Base-by-base conservation (phyloP, 2,329 filamentous ascomycete genomes). In the Leptographium flavum region DNA sequence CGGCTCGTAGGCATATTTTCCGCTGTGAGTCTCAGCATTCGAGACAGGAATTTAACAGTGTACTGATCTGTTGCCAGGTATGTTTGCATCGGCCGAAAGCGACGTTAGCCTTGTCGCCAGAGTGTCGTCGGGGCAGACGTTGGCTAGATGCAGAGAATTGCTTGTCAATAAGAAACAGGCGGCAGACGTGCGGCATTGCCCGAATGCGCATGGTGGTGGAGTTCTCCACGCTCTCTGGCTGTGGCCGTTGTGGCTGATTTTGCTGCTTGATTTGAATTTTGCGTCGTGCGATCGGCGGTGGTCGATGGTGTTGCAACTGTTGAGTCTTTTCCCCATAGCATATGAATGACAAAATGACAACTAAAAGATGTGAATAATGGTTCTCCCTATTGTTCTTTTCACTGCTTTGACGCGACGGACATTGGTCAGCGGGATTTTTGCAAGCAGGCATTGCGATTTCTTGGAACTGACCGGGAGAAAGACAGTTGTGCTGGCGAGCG, bases 51-150 rank as follows among this genome's bases (percentile, higher is more conserved):
- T 30, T 21, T 4, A 21, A 15, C 7, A 11, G 15, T 39, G 22
- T 39, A 21, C 11, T 35, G 4, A 7, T 46, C 23, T 17, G 15
- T 33, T 19, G 17, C 8, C 15, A 78, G 74, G 50, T 78, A 80
- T 56, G 71, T 80, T 32, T 79, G 73, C 50, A 78, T 80, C 52
- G 76, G 76, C 42, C 67, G 68, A 50, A 81, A 80, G 51, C 70
- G 72, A 46, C 63, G 59, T 15, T 53, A 42, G 46, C 9, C 7
- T 8, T 10, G n/a, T n/a, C n/a, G n/a, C n/a, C n/a, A n/a, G n/a
- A n/a, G n/a, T n/a, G n/a, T n/a, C n/a, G n/a, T n/a, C n/a, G n/a
- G n/a, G n/a, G n/a, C n/a, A n/a, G n/a, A n/a, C n/a, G n/a, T n/a
- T n/a, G n/a, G n/a, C n/a, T n/a, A 21, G n/a, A 21, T 5, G 33